Evolutionary conservation across 139 green algal genomes (phyloP).

Genomic region (Coelastrella sp.): DNA sequence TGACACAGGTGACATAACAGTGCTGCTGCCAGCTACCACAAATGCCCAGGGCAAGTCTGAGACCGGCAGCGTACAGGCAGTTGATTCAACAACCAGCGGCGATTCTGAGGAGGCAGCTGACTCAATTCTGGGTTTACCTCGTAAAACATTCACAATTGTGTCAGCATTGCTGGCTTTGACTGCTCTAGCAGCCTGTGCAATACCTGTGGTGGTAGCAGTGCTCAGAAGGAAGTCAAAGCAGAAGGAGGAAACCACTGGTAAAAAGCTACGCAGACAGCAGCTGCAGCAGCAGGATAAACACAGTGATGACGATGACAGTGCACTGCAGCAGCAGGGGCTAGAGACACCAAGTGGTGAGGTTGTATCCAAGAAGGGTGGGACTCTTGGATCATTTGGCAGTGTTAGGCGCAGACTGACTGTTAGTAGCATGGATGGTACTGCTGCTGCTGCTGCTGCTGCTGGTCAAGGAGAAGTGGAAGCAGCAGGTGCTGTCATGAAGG

Average conservation of each 20-base stretch:
- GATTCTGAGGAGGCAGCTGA: neutral
- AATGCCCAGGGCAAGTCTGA: neutral
- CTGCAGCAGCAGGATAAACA: neutral
- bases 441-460: neutral
- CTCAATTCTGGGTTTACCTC: neutral
- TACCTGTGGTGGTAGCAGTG: neutral
- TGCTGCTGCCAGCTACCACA: neutral
- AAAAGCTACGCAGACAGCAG: neutral
- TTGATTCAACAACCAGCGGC: neutral
- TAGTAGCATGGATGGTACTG: neutral
- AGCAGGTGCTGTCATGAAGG: neutral
- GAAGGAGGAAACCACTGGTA: neutral
- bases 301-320: neutral
- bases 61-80: too few relatives aligned
- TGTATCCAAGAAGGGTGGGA: neutral
- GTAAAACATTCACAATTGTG: neutral
- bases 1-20: neutral
- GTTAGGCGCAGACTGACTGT: neutral
- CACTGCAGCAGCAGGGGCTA: neutral
- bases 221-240: neutral
- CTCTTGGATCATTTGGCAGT: neutral
- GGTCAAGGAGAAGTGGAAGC: neutral
- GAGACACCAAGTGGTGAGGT: neutral
- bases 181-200: neutral
- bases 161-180: neutral